Percentiles rank a stretch among this genome's conserved stretches.
Conservation (phyloP, 768 basidiomycete genomes). For the Kwoniella sp. region DNA sequence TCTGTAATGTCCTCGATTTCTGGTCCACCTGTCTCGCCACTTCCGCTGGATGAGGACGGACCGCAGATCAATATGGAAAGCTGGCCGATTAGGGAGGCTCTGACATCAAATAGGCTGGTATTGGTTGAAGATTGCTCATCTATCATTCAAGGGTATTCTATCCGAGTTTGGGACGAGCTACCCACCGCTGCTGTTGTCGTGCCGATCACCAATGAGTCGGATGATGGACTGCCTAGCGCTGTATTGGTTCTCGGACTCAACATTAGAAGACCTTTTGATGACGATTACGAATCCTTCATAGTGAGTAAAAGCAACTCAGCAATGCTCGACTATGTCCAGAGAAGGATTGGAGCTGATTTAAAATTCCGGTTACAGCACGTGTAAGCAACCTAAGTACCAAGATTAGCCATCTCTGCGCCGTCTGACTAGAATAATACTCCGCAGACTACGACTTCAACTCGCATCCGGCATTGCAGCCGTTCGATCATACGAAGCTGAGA, state of each 20-base stretch:
- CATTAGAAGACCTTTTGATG: constrained; percentile 47
- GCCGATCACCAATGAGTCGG: constrained; percentile 49
- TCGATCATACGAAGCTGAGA: constrained; percentile 47
- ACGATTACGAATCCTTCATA: constrained; percentile 50
- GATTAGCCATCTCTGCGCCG: not conserved
- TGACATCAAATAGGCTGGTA: constrained; percentile 35
- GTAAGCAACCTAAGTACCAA: constrained; percentile 4
- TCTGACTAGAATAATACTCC: not conserved
- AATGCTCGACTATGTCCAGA: no score
- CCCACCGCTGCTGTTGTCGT: constrained; percentile 46
- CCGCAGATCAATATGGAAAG: constrained; percentile 11
- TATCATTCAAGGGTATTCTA: constrained; percentile 40
- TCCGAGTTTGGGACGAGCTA: constrained; percentile 51
- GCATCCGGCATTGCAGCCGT: constrained; percentile 51
- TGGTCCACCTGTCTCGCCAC: not conserved
- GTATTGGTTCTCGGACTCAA: constrained; percentile 48
- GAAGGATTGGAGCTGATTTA: no score
- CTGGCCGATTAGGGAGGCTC: constrained; percentile 49
- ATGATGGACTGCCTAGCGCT: constrained; percentile 42
- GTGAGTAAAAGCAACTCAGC: constrained; percentile 17
- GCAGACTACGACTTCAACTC: constrained; percentile 40
- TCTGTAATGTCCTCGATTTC: constrained; percentile 41
- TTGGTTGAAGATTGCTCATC: constrained; percentile 46
- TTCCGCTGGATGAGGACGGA: constrained; percentile 2
- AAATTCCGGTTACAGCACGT: not conserved